phyloP scores from a whole-genome alignment of 331 rosid genomes.

The Erythrophleum ivorense region DNA sequence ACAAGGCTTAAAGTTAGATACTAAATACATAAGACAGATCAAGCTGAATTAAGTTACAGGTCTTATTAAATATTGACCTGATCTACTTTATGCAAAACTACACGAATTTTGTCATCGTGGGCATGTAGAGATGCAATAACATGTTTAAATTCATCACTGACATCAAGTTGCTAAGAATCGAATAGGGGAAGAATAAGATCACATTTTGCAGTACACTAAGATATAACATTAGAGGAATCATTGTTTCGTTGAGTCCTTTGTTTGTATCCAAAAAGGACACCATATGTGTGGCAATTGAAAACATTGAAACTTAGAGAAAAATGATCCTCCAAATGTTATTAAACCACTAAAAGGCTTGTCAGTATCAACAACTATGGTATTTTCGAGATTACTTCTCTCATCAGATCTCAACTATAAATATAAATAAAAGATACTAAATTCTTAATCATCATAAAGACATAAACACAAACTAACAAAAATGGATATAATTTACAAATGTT shows the following conservation, averaged over 20 bases:
- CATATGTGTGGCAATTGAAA: constrained; percentile 99
- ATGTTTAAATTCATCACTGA: constrained; percentile 91
- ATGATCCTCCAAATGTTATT: constrained; percentile 87
- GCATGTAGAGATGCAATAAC: constrained; percentile 83
- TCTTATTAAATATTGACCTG: constrained; percentile 96
- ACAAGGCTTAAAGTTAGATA: neutral
- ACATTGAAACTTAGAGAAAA: constrained; percentile 89
- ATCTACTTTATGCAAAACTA: constrained; percentile 92
- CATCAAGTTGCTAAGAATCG: constrained; percentile 92
- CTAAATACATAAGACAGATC: neutral
- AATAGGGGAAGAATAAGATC: constrained; percentile 91
- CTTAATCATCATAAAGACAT: neutral
- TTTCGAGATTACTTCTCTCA: constrained; percentile 94
- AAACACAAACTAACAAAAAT: constrained; percentile 1
- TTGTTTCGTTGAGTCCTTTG: constrained; percentile 94
- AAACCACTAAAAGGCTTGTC: constrained; percentile 90
- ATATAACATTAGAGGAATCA: constrained; percentile 91
- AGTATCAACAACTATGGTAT: constrained; percentile 91
- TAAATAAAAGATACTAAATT: constrained; percentile 22
- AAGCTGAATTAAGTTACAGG: neutral
- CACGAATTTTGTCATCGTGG: constrained; percentile 95
- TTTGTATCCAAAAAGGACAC: constrained; percentile 95
- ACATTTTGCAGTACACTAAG: constrained; percentile 96
- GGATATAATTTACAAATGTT: neutral
- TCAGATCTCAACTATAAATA: constrained; percentile 92